Evolutionary conservation across 192 early-diverging fungal species (phyloP).

Genomic region (Coemansia sp.): DNA sequence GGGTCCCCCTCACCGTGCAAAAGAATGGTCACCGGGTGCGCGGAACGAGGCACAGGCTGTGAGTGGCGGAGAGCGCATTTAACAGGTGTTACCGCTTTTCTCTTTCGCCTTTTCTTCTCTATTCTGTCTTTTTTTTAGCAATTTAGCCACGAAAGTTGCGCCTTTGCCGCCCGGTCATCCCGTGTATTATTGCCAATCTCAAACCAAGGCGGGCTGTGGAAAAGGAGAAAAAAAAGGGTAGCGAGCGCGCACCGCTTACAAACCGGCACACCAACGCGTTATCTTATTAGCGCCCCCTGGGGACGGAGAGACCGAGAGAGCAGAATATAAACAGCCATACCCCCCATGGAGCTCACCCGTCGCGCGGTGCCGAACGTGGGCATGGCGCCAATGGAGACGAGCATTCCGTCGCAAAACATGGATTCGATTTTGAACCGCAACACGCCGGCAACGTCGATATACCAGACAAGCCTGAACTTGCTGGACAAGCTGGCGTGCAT

Average conservation of each 20-base stretch:
- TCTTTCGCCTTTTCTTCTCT: background rate
- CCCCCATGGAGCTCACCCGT: slow-evolving; percentile 34
- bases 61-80: background rate
- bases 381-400: slow-evolving; percentile 30
- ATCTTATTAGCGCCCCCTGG: no score
- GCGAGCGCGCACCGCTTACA: no score
- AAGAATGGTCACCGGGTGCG: background rate
- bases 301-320: no score
- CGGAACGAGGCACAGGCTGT: background rate
- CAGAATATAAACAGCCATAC: no score
- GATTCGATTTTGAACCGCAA: slow-evolving; percentile 48
- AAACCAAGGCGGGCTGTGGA: no score
- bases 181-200: background rate
- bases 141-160: no score
- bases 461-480: slow-evolving; percentile 66
- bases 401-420: slow-evolving; percentile 43
- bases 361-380: slow-evolving; percentile 16
- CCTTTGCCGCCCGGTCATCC: background rate
- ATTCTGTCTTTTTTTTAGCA: background rate
- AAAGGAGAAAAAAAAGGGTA: no score
- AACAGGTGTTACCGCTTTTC: background rate
- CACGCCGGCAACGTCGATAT: slow-evolving; percentile 58
- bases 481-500: slow-evolving; percentile 68
- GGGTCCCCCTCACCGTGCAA: no score
- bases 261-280: no score